Conservation (phyloP, 768 basidiomycete species). For the Termitomyces sp. region DNA sequence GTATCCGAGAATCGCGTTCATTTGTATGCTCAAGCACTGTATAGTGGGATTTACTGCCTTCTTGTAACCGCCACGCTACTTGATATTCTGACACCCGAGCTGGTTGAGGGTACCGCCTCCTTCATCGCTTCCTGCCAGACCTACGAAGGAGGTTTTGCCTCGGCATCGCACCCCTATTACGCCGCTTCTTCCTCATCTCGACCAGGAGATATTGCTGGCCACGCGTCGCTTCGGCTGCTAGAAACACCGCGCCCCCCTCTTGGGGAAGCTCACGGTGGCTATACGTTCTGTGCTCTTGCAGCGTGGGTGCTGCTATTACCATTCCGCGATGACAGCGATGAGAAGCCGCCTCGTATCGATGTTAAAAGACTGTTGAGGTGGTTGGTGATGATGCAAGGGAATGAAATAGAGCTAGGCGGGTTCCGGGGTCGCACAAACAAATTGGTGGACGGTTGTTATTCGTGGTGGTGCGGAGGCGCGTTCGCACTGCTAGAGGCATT, state of each 20-base stretch:
- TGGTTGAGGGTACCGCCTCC: conserved; percentile 65
- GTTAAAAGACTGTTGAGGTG: conserved; percentile 62
- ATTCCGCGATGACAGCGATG: conserved; percentile 26
- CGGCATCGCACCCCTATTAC: conserved; percentile 68
- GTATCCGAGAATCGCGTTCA: neutral
- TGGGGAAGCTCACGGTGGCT: conserved; percentile 97
- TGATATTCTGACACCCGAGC: conserved; percentile 84
- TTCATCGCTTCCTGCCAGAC: conserved; percentile 93
- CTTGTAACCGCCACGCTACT: conserved; percentile 79
- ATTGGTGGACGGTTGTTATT: conserved; percentile 98
- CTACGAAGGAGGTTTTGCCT: conserved; percentile 94
- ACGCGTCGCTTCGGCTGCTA: neutral
- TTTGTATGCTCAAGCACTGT: neutral
- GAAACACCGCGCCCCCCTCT: conserved; percentile 60
- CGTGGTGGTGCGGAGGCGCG: conserved; percentile 98
- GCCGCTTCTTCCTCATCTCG: conserved; percentile 24
- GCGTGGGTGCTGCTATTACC: conserved; percentile 76
- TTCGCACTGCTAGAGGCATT: conserved; percentile 72
- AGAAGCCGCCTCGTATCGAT: conserved; percentile 45
- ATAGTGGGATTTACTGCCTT: conserved; percentile 91
- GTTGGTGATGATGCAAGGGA: conserved; percentile 83
- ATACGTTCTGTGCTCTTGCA: conserved; percentile 90
- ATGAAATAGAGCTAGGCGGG: conserved; percentile 79
- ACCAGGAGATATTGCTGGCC: neutral
- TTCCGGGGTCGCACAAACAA: conserved; percentile 95